phyloP scores from a whole-genome alignment of 1,284 basidiomycete species.

The Leucoagaricus sp. region DNA sequence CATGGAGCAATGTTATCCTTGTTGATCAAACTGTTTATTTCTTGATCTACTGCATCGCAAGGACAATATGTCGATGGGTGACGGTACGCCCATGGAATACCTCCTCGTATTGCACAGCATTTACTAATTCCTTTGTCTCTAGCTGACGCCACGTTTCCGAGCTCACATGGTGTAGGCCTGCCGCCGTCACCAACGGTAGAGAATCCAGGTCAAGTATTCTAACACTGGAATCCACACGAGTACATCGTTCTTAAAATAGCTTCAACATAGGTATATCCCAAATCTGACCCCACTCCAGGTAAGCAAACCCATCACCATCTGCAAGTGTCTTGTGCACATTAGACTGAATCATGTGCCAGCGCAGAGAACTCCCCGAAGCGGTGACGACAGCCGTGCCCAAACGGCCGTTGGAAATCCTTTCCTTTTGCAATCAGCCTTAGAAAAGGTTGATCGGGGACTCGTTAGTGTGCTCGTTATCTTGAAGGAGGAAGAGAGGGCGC shows the following conservation, averaged over 20 bases:
- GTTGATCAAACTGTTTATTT: not conserved
- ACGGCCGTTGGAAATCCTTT: conserved; percentile 38
- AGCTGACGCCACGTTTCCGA: conserved; percentile 38
- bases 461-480: conserved; percentile 39
- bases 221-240: not conserved
- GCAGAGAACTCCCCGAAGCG: not conserved
- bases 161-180: conserved; percentile 25
- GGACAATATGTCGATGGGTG: conserved; percentile 24
- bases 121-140: not conserved
- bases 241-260: not conserved
- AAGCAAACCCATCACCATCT: conserved; percentile 7
- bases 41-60: not conserved
- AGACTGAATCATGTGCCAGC: not conserved
- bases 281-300: conserved; percentile 31
- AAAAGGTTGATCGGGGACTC: conserved; percentile 39
- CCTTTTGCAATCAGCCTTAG: conserved; percentile 38
- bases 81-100: conserved; percentile 19
- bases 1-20: not conserved
- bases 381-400: not conserved
- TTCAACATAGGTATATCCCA: conserved; percentile 33
- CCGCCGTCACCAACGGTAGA: conserved; percentile 36
- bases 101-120: not conserved
- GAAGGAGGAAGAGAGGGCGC: conserved; percentile 35
- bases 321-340: conserved; percentile 24
- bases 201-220: conserved; percentile 39